Base-by-base conservation (phyloP, 805 yeast genomes). In the Priceomyces melissophilus region DNA sequence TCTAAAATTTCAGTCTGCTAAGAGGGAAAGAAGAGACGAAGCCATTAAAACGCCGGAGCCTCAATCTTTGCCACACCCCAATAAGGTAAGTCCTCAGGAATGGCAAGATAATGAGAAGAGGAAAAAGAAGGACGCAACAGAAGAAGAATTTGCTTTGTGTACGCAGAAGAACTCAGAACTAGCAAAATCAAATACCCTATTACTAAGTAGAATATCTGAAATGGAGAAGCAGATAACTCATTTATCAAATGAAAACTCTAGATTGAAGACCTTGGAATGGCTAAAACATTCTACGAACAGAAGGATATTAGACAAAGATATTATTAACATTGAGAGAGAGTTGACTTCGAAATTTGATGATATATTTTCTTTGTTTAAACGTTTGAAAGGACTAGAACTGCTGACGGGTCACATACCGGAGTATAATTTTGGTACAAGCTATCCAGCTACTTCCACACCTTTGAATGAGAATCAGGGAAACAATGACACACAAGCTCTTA, bases 141-240 rank as follows among this genome's bases (percentile, higher is more conserved):
- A 54, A 47, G 37, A 20, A 20, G 7, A 8, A 20, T 5, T 20
- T 8, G 25, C 71, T 60, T 52, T 60, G 35, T 71, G 65, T 39
- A 37, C 56, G 4, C 55, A 54, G n/a, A 82, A 78, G 50, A 84
- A 84, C 57, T 69, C 67, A 39, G 71, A 75, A n/a, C 58, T 84
- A 20, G 87, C 87, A 1, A 76, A 71, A 45, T 75, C 73, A 37
- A 82, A 80, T 54, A 73, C 83, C 2, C 55, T 68, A 15, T 61
- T 82, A 54, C 65, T 74, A 69, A 55, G 71, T 30, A 76, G 69
- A 47, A 64, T 83, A 17, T 58, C 73, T 3, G 78, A 72, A 23
- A 56, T 84, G 55, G 87, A 82, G 55, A 54, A 60, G 10, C 73
- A 68, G 43, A 55, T 81, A 16, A 63, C 71, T 15, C 77, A 73